Percentiles rank a stretch among this genome's conserved stretches.
These are phyloP conservation scores for Spongospora subterranea DNA, from an alignment of 208 protist species.

Conservation along the genomic window DNA sequence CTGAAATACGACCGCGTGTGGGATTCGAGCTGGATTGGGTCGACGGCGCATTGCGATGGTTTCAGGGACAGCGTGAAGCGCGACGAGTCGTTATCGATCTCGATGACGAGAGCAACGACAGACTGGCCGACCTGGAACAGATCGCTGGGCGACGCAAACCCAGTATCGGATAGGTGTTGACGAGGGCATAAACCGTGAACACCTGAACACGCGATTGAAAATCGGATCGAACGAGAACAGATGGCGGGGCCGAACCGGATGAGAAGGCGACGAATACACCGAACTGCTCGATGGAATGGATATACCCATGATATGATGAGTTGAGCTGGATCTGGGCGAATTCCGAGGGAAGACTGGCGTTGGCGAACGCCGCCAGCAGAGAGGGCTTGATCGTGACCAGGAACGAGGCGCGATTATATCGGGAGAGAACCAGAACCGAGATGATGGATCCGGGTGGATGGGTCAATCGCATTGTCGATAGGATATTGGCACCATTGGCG, in stretches of 20 bases:
- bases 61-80: constrained; percentile 24
- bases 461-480: background rate
- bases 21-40: background rate
- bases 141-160: too few relatives aligned
- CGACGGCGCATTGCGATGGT: background rate
- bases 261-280: constrained; percentile 10
- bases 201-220: too few relatives aligned
- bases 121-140: constrained; percentile 15
- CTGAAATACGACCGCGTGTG: constrained; percentile 1
- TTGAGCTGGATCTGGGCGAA: background rate
- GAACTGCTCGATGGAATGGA: constrained; percentile 5
- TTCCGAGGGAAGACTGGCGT: background rate
- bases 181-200: too few relatives aligned
- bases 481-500: background rate
- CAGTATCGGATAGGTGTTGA: too few relatives aligned
- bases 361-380: background rate
- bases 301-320: background rate
- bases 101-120: background rate
- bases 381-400: background rate
- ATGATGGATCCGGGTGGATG: background rate
- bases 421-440: background rate
- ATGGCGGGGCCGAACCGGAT: background rate
- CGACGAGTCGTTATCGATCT: background rate
- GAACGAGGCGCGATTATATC: background rate
- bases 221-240: too few relatives aligned